A percentile compares a stretch with the other conserved stretches of the same genome.
Conservation (phyloP, 73 alveolate genomes). For the Paramecium sonneborni region DNA sequence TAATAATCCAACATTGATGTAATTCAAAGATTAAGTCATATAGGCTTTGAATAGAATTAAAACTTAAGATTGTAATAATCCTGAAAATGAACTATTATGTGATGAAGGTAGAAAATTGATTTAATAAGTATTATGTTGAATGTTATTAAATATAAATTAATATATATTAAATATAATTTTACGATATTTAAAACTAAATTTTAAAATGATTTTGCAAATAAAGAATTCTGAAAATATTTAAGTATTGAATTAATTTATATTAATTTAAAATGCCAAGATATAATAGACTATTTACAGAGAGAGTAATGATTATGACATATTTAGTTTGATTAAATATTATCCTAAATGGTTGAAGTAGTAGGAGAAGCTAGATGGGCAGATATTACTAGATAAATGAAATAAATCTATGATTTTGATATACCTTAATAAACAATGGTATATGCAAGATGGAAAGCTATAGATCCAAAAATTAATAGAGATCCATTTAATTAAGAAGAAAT, state of each 20-base stretch:
- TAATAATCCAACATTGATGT: background rate
- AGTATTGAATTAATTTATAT: background rate
- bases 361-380: conserved; percentile 4
- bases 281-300: background rate
- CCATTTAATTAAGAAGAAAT: background rate
- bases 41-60: background rate
- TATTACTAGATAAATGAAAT: conserved; percentile 12
- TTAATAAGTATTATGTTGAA: background rate
- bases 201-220: background rate
- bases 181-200: background rate
- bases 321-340: conserved; percentile 8
- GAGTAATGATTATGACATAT: background rate
- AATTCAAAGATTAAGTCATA: background rate
- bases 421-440: background rate
- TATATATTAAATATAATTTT: too few species aligned
- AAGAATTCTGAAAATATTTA: background rate
- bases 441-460: conserved; percentile 27
- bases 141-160: background rate
- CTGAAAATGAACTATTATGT: conserved; percentile 55
- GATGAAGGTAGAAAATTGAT: conserved; percentile 53
- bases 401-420: background rate
- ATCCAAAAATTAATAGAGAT: conserved; percentile 35
- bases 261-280: background rate
- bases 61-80: conserved; percentile 40
- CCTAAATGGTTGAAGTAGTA: background rate